A percentile compares a stretch with the other conserved stretches of the same genome.
These are phyloP conservation scores for Trichoderma breve DNA, from an alignment of 2,329 filamentous ascomycete species.

Conservation along the genomic window DNA sequence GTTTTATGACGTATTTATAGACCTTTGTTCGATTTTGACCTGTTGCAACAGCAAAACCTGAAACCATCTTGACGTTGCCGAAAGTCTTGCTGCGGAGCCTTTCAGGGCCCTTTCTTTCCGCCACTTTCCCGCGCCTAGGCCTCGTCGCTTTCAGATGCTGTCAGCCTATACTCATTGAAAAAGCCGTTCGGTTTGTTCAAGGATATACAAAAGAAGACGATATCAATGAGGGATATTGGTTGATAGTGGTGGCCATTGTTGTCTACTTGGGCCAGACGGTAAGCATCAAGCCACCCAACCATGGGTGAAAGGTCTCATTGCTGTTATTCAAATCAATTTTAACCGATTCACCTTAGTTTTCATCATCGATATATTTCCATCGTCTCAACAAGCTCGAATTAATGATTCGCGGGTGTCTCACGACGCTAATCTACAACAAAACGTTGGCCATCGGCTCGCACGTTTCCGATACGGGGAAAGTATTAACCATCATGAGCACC, in stretches of 20 bases:
- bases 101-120: constrained; percentile 28
- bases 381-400: constrained; percentile 33
- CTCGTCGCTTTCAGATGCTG: constrained; percentile 41
- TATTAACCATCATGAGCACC: constrained; percentile 41
- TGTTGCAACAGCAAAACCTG: background rate
- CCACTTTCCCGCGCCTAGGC: constrained; percentile 37
- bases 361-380: constrained; percentile 33
- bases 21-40: background rate
- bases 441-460: constrained; percentile 26
- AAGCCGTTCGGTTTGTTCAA: constrained; percentile 37
- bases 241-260: constrained; percentile 33
- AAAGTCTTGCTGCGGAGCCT: constrained; percentile 12
- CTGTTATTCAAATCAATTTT: background rate
- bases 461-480: constrained; percentile 32
- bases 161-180: constrained; percentile 41
- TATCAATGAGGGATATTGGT: constrained; percentile 28
- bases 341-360: constrained; percentile 27
- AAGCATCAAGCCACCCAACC: background rate
- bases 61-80: constrained; percentile 8
- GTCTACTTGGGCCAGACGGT: constrained; percentile 41
- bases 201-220: constrained; percentile 24
- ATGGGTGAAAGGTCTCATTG: background rate
- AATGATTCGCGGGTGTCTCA: constrained; percentile 35
- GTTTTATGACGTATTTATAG: background rate
- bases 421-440: constrained; percentile 38